Evolutionary conservation across 352 stramenopile genomes (phyloP).

Genomic region (Phytopythium oedochilum): DNA sequence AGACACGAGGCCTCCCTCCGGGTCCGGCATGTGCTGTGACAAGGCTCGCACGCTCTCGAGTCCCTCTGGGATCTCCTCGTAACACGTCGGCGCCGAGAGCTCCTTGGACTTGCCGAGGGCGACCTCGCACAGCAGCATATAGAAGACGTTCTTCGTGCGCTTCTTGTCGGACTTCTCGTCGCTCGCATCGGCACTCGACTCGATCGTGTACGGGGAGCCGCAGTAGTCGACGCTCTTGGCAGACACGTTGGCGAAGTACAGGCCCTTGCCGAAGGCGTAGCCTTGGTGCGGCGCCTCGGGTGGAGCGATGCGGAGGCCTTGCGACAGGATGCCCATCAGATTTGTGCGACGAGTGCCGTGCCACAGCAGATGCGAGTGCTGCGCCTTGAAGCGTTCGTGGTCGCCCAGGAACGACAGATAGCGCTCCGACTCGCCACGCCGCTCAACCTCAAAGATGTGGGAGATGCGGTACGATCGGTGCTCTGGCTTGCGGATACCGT

Average conservation of each 20-base stretch:
- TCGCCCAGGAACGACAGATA: slow-evolving; percentile 36
- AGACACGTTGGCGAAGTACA: slow-evolving; percentile 83
- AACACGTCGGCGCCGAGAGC: slow-evolving; percentile 22
- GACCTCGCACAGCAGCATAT: slow-evolving; percentile 75
- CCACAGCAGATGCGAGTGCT: slow-evolving; percentile 71
- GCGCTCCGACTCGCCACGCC: slow-evolving; percentile 46
- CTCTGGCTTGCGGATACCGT: slow-evolving; percentile 25
- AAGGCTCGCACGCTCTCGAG: slow-evolving; percentile 61
- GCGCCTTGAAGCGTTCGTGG: slow-evolving; percentile 27
- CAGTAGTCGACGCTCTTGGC: slow-evolving; percentile 81
- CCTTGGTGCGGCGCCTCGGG: slow-evolving; percentile 78
- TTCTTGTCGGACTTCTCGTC: slow-evolving; percentile 16
- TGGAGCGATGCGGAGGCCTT: slow-evolving; percentile 82
- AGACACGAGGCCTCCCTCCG: slow-evolving; percentile 41
- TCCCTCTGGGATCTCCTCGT: slow-evolving; percentile 32
- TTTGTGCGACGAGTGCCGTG: slow-evolving; percentile 84
- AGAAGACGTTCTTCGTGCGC: slow-evolving; percentile 41
- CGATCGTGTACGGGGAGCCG: slow-evolving; percentile 45
- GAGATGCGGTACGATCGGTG: slow-evolving; percentile 41
- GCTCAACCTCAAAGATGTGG: slow-evolving; percentile 62
- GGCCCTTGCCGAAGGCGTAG: slow-evolving; percentile 79
- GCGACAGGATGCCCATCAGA: slow-evolving; percentile 80
- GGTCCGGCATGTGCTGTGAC: slow-evolving; percentile 45
- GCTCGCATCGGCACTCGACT: slow-evolving; percentile 15
- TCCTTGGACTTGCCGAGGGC: slow-evolving; percentile 40